phyloP scores from a whole-genome alignment of 2,329 filamentous ascomycete species.

The Chalaropsis thielavioides region DNA sequence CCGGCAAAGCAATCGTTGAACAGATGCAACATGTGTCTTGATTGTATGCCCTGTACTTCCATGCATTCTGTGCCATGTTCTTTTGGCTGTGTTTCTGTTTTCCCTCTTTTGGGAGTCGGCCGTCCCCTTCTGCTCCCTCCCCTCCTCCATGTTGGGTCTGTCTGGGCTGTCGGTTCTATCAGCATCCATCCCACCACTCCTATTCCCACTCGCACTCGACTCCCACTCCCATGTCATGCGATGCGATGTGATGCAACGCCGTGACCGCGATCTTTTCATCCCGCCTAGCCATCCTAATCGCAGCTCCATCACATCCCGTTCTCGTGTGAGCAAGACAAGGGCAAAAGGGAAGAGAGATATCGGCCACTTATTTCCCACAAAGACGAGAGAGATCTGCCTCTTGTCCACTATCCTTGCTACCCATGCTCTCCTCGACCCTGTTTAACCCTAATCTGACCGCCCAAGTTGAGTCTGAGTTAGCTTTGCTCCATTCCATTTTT shows the following conservation, averaged over 20 bases:
- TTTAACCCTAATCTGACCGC: no score
- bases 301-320: neutral
- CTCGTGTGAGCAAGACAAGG: neutral
- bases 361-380: neutral
- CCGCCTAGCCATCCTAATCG: neutral
- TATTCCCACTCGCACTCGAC: no score
- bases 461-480: no score
- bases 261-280: neutral
- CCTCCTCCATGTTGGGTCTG: no score
- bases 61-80: neutral
- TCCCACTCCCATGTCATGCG: constrained; percentile 1
- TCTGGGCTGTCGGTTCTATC: neutral
- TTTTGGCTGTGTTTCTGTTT: neutral
- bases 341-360: neutral
- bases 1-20: neutral
- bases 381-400: neutral
- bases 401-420: neutral
- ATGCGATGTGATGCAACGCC: neutral
- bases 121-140: no score
- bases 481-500: no score
- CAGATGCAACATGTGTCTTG: neutral
- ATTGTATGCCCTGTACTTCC: neutral
- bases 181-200: neutral
- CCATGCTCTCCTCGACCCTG: no score
- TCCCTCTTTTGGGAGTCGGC: neutral